phyloP scores from a whole-genome alignment of 345 rosid genomes.

The Salix koriyanagi region DNA sequence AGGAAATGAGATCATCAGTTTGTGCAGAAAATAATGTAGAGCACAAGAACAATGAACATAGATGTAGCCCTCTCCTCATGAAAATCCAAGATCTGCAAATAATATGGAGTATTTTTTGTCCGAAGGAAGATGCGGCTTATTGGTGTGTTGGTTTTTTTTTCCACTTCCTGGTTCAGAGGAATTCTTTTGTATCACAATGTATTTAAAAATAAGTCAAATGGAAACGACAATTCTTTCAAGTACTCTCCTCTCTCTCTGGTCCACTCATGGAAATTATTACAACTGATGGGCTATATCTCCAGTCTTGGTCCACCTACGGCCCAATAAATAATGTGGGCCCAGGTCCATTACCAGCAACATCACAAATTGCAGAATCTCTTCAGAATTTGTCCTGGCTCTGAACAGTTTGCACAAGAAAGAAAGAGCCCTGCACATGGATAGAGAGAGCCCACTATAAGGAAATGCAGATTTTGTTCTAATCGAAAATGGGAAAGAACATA shows the following conservation, averaged over 20 bases:
- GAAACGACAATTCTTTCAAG: neutral
- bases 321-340: conserved; percentile 30
- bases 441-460: conserved; percentile 25
- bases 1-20: conserved; percentile 4
- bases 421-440: conserved; percentile 36
- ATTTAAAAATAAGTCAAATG: conserved; percentile 22
- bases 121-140: conserved; percentile 58
- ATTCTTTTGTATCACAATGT: conserved; percentile 8
- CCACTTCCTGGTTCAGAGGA: neutral
- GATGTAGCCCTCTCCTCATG: conserved; percentile 52
- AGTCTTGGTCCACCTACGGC: conserved; percentile 16
- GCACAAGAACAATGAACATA: conserved; percentile 11
- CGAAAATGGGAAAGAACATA: neutral
- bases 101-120: conserved; percentile 13
- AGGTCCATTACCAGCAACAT: conserved; percentile 18
- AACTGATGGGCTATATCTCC: conserved; percentile 27
- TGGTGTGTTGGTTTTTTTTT: neutral
- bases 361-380: conserved; percentile 13
- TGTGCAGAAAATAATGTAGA: conserved; percentile 18
- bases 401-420: conserved; percentile 5
- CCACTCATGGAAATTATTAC: conserved; percentile 10
- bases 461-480: neutral
- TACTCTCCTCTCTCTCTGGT: neutral
- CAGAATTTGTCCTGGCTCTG: conserved; percentile 8
- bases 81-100: conserved; percentile 15